Conservation (phyloP, 108 stramenopile species). For the Fragilaria radians region DNA sequence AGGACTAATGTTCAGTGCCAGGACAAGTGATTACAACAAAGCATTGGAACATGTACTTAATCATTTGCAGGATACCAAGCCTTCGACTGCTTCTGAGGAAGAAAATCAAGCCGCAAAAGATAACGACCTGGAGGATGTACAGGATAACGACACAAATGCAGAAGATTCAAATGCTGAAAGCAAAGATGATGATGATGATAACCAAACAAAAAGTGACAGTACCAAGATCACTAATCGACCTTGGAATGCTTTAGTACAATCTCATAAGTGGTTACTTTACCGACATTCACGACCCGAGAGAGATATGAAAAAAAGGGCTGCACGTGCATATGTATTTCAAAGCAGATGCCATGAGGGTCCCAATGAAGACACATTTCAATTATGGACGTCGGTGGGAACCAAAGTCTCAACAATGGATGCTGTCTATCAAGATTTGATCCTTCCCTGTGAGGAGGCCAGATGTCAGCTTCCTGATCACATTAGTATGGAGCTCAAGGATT, state of each 20-base stretch:
- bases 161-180: too few species aligned
- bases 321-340: constrained; percentile 16
- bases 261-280: not conserved
- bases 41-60: not conserved
- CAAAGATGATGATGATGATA: too few species aligned
- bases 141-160: too few species aligned
- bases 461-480: too few species aligned
- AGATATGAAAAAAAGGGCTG: constrained; percentile 40
- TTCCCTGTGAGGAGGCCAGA: too few species aligned
- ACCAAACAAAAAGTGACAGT: too few species aligned
- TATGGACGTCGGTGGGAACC: not conserved
- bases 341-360: constrained; percentile 28
- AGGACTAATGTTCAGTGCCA: constrained; percentile 15
- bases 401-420: not conserved
- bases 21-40: not conserved
- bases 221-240: not conserved
- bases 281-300: constrained; percentile 20
- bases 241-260: not conserved
- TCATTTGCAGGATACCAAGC: too few species aligned
- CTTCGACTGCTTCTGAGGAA: too few species aligned
- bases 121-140: too few species aligned
- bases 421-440: not conserved
- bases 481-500: too few species aligned
- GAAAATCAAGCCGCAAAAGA: too few species aligned
- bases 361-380: constrained; percentile 9